Base-by-base conservation (phyloP, 495 filamentous ascomycete genomes). In the Aspergillus kassunensis region DNA sequence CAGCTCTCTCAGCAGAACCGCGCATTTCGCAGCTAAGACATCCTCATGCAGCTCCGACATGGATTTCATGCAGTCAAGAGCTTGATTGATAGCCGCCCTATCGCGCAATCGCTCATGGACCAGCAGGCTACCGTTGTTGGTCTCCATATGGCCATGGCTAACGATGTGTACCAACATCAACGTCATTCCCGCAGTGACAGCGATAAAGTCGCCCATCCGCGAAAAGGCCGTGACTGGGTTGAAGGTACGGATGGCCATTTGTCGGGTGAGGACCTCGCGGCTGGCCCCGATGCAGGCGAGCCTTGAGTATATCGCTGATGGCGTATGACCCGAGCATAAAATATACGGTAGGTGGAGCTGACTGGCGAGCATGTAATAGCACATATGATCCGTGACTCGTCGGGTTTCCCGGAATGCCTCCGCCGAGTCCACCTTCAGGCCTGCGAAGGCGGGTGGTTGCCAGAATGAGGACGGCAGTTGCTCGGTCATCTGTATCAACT, bases 121-220 rank as follows among this genome's bases (percentile, higher is more conserved):
- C 11, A 78, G 60, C 19, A 18, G 19, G n/a, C n/a, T n/a, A n/a
- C n/a, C n/a, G n/a, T n/a, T n/a, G 13, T 30, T 30, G 12, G 5
- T 21, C 27, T 61, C 25, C 24, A n/a, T n/a, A 16, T 63, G 52
- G 7, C 48, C 59, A 25, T 59, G 60, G 12, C 58, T 57, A 29
- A 67, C 58, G n/a, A 69, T 46, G 34, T 69, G 57, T 2, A 56
- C 55, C 23, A 67, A 40, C 3, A 58, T 54, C 12, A 69, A n/a
- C 11, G 74, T 56, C 21, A 72, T 65, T 10, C 76, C 65, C 1
- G 72, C 68, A 2, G 72, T 73, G 52, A 80, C 75, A 6, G 65
- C 75, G 39, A 76, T 61, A 42, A 77, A 81, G 42, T 82, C 78
- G 11, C 69, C 54, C 3, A 71, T 60, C 44, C 79, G 76, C 59